phyloP scores from a whole-genome alignment of 2,329 filamentous ascomycete species.

The Paracoccidioides lutzii region DNA sequence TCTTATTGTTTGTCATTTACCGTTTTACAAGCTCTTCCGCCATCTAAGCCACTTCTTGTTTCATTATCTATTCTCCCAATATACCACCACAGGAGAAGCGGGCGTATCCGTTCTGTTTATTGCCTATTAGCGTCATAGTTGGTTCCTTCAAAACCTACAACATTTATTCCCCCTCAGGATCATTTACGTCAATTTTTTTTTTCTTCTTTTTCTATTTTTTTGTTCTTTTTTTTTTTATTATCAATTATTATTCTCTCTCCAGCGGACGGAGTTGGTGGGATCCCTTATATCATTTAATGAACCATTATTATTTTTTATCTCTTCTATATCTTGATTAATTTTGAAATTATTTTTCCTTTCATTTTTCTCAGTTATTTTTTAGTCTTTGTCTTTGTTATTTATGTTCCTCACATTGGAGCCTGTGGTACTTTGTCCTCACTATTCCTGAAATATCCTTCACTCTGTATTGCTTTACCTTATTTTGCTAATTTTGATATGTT shows the following conservation, averaged over 20 bases:
- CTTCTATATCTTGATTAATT: not conserved
- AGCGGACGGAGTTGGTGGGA: conserved; percentile 3
- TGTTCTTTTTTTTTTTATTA: not conserved
- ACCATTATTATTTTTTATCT: not conserved
- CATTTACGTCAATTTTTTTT: too few relatives aligned
- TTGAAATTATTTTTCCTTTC: not conserved
- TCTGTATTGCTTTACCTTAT: too few relatives aligned
- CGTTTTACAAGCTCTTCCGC: not conserved
- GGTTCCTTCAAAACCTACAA: too few relatives aligned
- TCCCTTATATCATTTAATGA: not conserved
- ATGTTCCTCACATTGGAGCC: too few relatives aligned
- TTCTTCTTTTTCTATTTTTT: not conserved
- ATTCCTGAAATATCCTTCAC: too few relatives aligned
- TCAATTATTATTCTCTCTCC: not conserved
- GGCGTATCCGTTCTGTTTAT: too few relatives aligned
- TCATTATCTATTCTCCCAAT: not conserved
- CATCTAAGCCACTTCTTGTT: too few relatives aligned
- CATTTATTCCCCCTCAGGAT: too few relatives aligned
- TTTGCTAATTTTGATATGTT: too few relatives aligned
- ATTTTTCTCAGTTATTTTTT: not conserved
- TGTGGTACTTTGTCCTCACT: too few relatives aligned
- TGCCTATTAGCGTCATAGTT: too few relatives aligned
- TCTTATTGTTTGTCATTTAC: not conserved
- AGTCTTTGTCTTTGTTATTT: not conserved
- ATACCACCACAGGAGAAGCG: too few relatives aligned